phyloP scores from a whole-genome alignment of 345 rosid species.

The Raphanus sativus region DNA sequence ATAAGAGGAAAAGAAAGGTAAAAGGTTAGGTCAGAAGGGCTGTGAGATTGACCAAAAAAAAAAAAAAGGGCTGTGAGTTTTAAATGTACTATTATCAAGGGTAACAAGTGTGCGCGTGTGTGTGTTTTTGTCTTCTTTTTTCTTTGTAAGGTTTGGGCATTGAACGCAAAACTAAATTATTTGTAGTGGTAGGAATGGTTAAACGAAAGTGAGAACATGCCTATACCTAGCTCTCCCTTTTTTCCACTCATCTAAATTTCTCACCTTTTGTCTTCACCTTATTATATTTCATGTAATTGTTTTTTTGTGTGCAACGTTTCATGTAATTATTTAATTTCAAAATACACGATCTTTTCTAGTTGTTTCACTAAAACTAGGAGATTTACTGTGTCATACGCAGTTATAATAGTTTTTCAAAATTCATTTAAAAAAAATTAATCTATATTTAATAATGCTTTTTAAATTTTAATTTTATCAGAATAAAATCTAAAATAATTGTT shows the following conservation, averaged over 20 bases:
- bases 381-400: no score
- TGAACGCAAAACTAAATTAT: neutral
- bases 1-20: neutral
- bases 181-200: conserved; percentile 2
- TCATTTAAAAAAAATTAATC: no score
- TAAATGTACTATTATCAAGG: neutral
- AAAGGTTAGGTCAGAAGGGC: conserved; percentile 1
- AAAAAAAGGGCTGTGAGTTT: conserved; percentile 15
- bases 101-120: neutral
- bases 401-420: no score
- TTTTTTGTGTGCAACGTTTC: no score
- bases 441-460: no score
- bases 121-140: neutral
- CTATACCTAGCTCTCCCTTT: conserved; percentile 11
- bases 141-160: neutral
- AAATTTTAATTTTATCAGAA: no score
- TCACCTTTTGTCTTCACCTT: neutral
- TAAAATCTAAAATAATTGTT: no score
- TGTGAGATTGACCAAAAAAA: no score
- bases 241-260: conserved; percentile 9
- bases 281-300: no score
- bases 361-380: neutral
- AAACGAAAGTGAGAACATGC: conserved; percentile 18
- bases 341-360: neutral
- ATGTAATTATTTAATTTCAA: neutral